These are phyloP conservation scores for Chrysochromulina tobinii DNA, from an alignment of 78 protist genomes.

Conservation along the genomic window DNA sequence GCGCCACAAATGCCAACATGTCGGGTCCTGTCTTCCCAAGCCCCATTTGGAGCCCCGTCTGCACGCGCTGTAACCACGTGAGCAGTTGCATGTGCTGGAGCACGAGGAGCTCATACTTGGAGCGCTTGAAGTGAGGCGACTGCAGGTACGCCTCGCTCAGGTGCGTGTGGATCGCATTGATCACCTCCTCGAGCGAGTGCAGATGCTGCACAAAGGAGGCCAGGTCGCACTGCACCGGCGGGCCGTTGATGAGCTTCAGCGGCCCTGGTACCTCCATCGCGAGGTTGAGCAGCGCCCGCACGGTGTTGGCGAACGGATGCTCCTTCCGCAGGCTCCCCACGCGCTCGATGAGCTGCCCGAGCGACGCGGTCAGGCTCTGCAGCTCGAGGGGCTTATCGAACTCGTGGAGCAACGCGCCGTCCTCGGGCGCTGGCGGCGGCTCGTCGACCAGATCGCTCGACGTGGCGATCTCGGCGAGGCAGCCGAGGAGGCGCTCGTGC, in stretches of 20 bases:
- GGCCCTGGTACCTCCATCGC: too few relatives aligned
- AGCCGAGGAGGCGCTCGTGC: too few relatives aligned
- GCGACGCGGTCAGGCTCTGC: too few relatives aligned
- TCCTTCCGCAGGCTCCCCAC: too few relatives aligned
- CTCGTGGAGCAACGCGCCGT: too few relatives aligned
- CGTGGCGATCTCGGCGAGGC: too few relatives aligned
- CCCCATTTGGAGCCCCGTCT: neutral
- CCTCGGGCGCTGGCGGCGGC: too few relatives aligned
- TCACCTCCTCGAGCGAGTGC: neutral
- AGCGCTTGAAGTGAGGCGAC: neutral
- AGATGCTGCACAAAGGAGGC: neutral
- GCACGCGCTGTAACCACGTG: conserved; percentile 3
- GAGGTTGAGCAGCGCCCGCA: too few relatives aligned
- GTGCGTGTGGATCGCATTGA: neutral
- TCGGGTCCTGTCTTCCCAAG: neutral
- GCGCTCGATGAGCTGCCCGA: too few relatives aligned
- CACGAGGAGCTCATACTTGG: neutral
- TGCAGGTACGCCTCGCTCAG: neutral
- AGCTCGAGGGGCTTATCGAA: too few relatives aligned
- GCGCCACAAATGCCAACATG: neutral
- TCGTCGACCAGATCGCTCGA: too few relatives aligned
- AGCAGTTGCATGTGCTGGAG: conserved; percentile 14
- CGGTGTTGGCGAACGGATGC: too few relatives aligned
- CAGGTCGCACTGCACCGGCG: neutral
- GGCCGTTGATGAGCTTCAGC: neutral